Percentiles rank a stretch among this genome's conserved stretches.
phyloP scores from a whole-genome alignment of 495 filamentous ascomycete species.

The Ascodesmis nigricans region DNA sequence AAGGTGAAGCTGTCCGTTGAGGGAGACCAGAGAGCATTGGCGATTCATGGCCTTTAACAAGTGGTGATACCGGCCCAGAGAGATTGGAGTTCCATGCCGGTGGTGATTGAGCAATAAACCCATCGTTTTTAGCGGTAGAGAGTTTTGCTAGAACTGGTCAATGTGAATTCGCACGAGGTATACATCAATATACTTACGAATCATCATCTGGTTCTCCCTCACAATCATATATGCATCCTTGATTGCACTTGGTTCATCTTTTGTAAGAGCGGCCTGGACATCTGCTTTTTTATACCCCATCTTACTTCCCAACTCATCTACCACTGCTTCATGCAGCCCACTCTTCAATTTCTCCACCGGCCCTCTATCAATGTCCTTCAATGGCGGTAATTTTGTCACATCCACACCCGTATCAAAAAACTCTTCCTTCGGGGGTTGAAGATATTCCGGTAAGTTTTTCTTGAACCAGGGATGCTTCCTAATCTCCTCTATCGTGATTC shows the following conservation, averaged over 20 bases:
- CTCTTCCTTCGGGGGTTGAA: slow-evolving; percentile 76
- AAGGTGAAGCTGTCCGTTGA: slow-evolving; percentile 15
- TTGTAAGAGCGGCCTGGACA: slow-evolving; percentile 77
- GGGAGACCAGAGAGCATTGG: too few relatives aligned
- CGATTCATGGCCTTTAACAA: too few relatives aligned
- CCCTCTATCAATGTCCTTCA: slow-evolving; percentile 50
- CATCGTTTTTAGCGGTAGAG: slow-evolving; percentile 25
- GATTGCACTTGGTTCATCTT: slow-evolving; percentile 85
- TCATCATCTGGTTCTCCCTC: slow-evolving; percentile 94
- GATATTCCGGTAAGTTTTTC: slow-evolving; percentile 60
- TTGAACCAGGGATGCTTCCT: slow-evolving; percentile 89
- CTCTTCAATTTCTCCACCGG: slow-evolving; percentile 59
- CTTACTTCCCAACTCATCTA: slow-evolving; percentile 83
- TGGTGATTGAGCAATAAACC: slow-evolving; percentile 31
- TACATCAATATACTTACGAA: slow-evolving; percentile 38
- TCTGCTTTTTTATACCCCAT: slow-evolving; percentile 94
- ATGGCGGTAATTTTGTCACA: slow-evolving; percentile 67
- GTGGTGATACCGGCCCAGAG: background rate
- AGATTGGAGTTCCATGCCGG: slow-evolving; percentile 26
- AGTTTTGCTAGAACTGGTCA: slow-evolving; percentile 24
- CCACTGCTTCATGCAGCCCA: slow-evolving; percentile 75
- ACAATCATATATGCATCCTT: slow-evolving; percentile 98
- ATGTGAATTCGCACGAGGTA: slow-evolving; percentile 2
- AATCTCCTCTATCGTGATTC: slow-evolving; percentile 83
- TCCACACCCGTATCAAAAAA: slow-evolving; percentile 85